Evolutionary conservation across 768 basidiomycete species (phyloP).

Genomic region (Phaffia tasmanica): DNA sequence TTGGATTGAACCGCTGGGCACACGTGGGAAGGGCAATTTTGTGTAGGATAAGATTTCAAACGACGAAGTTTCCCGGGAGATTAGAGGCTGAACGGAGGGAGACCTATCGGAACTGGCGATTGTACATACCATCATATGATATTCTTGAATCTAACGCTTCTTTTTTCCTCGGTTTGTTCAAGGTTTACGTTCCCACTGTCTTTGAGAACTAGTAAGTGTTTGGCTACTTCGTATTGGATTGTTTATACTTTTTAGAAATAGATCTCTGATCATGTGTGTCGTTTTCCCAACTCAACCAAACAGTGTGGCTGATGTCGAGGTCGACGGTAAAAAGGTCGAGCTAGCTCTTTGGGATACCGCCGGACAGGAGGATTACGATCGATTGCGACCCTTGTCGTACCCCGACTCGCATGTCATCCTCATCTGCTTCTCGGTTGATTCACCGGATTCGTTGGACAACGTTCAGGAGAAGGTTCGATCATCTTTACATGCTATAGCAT

Average conservation of each 20-base stretch:
- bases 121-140: not conserved
- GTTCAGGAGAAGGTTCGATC: slow-evolving; percentile 92
- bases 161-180: not conserved
- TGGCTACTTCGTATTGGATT: not conserved
- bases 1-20: too few relatives aligned
- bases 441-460: slow-evolving; percentile 95
- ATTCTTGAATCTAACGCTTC: not conserved
- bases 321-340: slow-evolving; percentile 96
- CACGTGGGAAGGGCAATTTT: too few relatives aligned
- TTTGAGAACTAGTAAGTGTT: slow-evolving; percentile 78
- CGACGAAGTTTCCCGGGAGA: too few relatives aligned
- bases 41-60: too few relatives aligned
- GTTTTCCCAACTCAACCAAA: not conserved
- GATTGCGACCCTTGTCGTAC: slow-evolving; percentile 82
- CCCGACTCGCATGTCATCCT: slow-evolving; percentile 99
- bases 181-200: slow-evolving; percentile 99
- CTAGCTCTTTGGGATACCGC: slow-evolving; percentile 99
- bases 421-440: slow-evolving; percentile 97
- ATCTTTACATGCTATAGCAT: not conserved
- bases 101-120: not conserved
- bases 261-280: not conserved
- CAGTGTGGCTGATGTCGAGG: slow-evolving; percentile 86
- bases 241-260: not conserved
- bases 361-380: slow-evolving; percentile 95
- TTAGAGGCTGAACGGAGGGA: too few relatives aligned